Evolutionary conservation across 2,329 filamentous ascomycete species (phyloP), one percentile per base, ranked within the genome.

Genomic region (Chrysoporthe deuterocubensis): DNA sequence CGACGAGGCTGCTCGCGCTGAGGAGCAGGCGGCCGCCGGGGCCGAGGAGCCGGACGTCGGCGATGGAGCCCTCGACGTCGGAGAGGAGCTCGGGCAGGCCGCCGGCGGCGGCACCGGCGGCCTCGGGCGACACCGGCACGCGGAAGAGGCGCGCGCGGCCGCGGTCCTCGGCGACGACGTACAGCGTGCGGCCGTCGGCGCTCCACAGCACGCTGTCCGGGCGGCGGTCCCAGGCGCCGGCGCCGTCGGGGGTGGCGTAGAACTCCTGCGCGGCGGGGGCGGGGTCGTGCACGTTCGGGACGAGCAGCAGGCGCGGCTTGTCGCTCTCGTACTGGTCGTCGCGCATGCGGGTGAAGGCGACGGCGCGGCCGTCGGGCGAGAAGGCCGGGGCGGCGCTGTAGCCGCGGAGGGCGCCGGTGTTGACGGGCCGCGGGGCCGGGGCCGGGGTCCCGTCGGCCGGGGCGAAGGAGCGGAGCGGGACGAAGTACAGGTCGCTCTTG

Each of bases 271-370:
- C 85, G 68, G 85, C 85, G 26, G 26, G 26, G 68, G 81, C 81
- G 11, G 89, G 78, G 69, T 89, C 84, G 16, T 76, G 77, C 61
- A 92, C 80, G 72, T 92, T 85, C 1, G 87, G 85, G 7, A 92
- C 77, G 2, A 93, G 79, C 70, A 94, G 79, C 4, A 93, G 80
- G 57, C 89, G 85, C 57, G 90, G 85, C 77, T 91, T 91, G 80
- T 97, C 93, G 18, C 90, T 87, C 78, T 97, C 94, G 76, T 97
- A 97, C 68, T 90, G 88, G 63, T 87, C 84, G 66, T 85, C 85
- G 71, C 87, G 85, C 94, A 96, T 97, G 70, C 92, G 88, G 42
- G 92, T 83, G 76, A 96, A 97, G 1, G 88, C 92, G 37, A 95
- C 82, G 69, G 86, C 85, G 46, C 83, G 86, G 11, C 92, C 92